Percentiles rank a stretch among this genome's conserved stretches.
Conservation (phyloP, 2,329 filamentous ascomycete genomes). For the Aspergillus sp. region DNA sequence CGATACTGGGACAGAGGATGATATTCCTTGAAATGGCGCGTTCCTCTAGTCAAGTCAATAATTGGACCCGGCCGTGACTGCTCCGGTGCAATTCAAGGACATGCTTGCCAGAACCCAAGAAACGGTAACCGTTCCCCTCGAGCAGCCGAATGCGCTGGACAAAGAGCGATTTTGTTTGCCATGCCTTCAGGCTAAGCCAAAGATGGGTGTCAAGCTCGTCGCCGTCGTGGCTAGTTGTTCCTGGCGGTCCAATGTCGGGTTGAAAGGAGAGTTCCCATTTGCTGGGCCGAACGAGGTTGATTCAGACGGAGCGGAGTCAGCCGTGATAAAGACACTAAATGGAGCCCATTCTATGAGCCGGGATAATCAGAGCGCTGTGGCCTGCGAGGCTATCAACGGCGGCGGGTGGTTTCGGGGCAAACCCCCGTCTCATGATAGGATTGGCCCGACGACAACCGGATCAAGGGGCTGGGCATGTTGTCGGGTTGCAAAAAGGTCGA, state of each 20-base stretch:
- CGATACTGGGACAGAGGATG: background rate
- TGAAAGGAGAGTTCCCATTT: background rate
- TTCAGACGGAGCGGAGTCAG: slow-evolving; percentile 10
- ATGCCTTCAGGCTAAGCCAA: background rate
- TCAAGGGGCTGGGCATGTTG: background rate
- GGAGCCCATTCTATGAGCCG: background rate
- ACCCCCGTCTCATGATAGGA: slow-evolving; percentile 1
- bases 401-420: slow-evolving; percentile 10
- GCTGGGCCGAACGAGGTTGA: background rate
- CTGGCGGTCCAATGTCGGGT: slow-evolving; percentile 6
- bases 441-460: slow-evolving; percentile 3
- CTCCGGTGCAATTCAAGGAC: slow-evolving; percentile 1
- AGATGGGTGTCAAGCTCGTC: background rate
- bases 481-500: background rate
- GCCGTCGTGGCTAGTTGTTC: background rate
- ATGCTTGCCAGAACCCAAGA: background rate
- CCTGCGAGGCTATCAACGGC: slow-evolving; percentile 4
- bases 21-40: background rate
- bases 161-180: background rate
- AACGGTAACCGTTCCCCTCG: background rate
- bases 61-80: slow-evolving; percentile 6
- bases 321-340: slow-evolving; percentile 2
- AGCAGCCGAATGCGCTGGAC: background rate
- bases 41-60: background rate
- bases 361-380: background rate